Evolutionary conservation across 257 asterid species (phyloP).

Genomic region (Solanum sitiens): DNA sequence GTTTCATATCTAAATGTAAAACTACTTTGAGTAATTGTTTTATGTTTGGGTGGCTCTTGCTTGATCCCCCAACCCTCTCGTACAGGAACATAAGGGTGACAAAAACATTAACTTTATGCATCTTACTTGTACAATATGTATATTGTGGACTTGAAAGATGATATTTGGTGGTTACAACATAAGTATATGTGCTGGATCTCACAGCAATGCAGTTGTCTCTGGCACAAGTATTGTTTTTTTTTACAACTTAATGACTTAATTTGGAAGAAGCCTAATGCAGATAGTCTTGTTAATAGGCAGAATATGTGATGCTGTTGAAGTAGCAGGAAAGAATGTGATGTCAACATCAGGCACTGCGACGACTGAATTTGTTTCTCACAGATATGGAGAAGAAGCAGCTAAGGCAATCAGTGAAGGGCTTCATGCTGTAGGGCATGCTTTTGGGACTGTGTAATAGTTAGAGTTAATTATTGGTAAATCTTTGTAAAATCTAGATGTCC

Average conservation of each 20-base stretch:
- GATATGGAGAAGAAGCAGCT: neutral
- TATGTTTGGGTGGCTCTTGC: neutral
- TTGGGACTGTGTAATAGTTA: neutral
- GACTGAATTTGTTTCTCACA: neutral
- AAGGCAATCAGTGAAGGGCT: neutral
- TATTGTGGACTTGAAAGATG: neutral
- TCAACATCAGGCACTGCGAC: constrained; percentile 15
- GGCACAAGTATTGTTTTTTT: neutral
- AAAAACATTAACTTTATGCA: neutral
- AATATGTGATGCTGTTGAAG: constrained; percentile 84
- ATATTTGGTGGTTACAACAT: neutral
- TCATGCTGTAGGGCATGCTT: neutral
- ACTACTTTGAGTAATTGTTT: neutral
- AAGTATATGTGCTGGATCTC: neutral
- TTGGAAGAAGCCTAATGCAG: neutral
- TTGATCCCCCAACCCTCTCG: neutral
- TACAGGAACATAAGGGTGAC: neutral
- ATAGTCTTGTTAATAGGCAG: constrained; percentile 34
- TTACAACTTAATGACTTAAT: neutral
- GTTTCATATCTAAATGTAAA: neutral
- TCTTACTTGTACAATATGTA: neutral
- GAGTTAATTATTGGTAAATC: neutral
- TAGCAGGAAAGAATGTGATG: constrained; percentile 89
- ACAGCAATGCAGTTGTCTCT: neutral
- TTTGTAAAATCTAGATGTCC: neutral